Base-by-base conservation (phyloP, 2,329 filamentous ascomycete genomes). In the Penicillium sp. region DNA sequence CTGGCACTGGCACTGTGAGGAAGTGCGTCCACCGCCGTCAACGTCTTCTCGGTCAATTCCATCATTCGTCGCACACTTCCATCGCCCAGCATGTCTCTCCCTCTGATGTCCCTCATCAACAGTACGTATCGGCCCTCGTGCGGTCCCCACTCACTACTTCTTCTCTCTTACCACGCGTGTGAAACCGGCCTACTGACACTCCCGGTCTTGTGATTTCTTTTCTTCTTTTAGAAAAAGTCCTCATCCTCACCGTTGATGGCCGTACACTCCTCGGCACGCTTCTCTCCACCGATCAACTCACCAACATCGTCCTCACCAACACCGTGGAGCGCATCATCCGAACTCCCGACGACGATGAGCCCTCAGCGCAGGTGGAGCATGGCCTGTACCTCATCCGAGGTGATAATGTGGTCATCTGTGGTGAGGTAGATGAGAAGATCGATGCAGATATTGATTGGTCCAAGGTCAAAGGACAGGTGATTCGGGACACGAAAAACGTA, bases 371-470 rank as follows among this genome's bases (percentile, higher is more conserved):
- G 65, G 84, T 93, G 13, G 83, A 86, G 4, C 82, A 96, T 53
- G 93, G 93, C 1, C 73, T 97, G 5, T 97, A 96, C 67, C 79
- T 98, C 49, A 87, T 98, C 48, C 81, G 93, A 51, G 93, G 93
- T 45, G 93, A 98, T 67, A 96, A 94, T 64, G 91, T 98, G 41
- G 90, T 90, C 53, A 78, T 94, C 12, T 87, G 93, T 49, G 93
- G 93, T 2, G 75, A 94, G 48, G 84, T 98, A 29, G 90, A 98
- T 67, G 90, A 95, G 70, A 80, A 86, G 59, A 75, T 97, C 50
- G 93, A 98, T 71, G 80, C 78, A 35, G 90, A 85, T 60, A 97
- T 98, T 65, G 85, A 96, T 72, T 98, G 93, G 93, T 78, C 79
- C 18, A 84, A 94, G 68, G 93, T 98, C 35, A 85, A 86, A 66